These are phyloP conservation scores for Pichia manshurica DNA, from an alignment of 805 yeast genomes.

Conservation along the genomic window DNA sequence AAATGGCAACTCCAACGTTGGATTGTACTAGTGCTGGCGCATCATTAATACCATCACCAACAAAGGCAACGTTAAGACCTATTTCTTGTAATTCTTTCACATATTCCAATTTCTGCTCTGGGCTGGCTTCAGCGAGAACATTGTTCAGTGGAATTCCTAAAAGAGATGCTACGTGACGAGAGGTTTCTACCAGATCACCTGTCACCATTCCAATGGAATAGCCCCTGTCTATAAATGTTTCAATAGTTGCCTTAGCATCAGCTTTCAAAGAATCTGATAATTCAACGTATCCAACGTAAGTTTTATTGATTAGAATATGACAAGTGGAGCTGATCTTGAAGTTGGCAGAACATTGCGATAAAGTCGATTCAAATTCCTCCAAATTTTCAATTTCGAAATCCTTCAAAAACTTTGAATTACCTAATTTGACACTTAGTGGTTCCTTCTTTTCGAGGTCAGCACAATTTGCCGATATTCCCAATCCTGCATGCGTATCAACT, in stretches of 20 bases:
- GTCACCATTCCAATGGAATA: conserved; percentile 78
- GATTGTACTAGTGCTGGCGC: conserved; percentile 92
- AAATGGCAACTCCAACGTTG: conserved; percentile 84
- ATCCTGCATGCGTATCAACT: conserved; percentile 37
- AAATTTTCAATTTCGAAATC: conserved; percentile 20
- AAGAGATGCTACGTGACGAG: conserved; percentile 55
- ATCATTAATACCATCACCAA: conserved; percentile 98
- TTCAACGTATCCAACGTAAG: conserved; percentile 59
- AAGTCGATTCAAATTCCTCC: conserved; percentile 16
- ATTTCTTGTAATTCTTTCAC: conserved; percentile 49
- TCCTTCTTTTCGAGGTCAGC: conserved; percentile 19
- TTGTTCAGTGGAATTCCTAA: conserved; percentile 61
- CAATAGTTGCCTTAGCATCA: conserved; percentile 58
- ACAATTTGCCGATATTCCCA: conserved; percentile 36
- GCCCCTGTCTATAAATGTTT: conserved; percentile 45
- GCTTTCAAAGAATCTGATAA: conserved; percentile 62
- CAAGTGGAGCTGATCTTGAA: conserved; percentile 22
- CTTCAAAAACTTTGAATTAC: conserved; percentile 43
- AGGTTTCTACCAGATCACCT: conserved; percentile 71
- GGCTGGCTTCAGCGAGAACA: conserved; percentile 71
- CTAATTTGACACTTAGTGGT: conserved; percentile 38
- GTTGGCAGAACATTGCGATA: conserved; percentile 9
- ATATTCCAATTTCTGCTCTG: conserved; percentile 67
- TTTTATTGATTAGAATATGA: conserved; percentile 48
- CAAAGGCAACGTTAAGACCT: conserved; percentile 62